A percentile compares a stretch with the other conserved stretches of the same genome.
These are phyloP conservation scores for Mycena filopes DNA, from an alignment of 768 basidiomycete species.

Conservation along the genomic window DNA sequence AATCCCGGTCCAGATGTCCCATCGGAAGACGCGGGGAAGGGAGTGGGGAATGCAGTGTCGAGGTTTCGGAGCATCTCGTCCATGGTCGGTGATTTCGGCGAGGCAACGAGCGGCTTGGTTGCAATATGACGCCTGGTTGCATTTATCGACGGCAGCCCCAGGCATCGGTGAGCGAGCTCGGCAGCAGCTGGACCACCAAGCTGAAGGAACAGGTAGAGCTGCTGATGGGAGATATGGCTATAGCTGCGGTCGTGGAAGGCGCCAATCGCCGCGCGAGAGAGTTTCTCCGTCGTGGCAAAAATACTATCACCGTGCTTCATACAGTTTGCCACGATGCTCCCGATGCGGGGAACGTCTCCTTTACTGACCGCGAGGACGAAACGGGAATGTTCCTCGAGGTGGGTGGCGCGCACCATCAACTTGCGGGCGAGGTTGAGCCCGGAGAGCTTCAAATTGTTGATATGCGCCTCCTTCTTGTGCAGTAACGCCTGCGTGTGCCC, in stretches of 20 bases:
- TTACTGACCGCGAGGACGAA: not conserved
- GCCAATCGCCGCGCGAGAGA: not conserved
- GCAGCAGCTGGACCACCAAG: constrained; percentile 5
- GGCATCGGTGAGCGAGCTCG: not conserved
- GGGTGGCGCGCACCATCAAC: not conserved
- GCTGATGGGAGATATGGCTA: not conserved
- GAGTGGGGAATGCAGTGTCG: not conserved
- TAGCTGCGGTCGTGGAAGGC: not conserved
- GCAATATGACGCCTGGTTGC: not conserved
- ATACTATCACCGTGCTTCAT: constrained; percentile 1
- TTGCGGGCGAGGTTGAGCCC: not conserved
- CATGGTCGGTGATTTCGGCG: not conserved
- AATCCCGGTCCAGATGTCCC: constrained; percentile 1
- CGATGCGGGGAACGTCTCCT: not conserved
- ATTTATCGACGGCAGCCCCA: not conserved
- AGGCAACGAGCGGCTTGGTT: too few species aligned
- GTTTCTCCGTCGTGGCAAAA: not conserved
- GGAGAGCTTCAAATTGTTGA: constrained; percentile 5
- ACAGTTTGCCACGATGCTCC: not conserved
- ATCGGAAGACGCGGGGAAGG: not conserved
- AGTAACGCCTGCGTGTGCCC: not conserved
- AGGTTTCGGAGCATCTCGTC: constrained; percentile 3
- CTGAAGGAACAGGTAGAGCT: not conserved
- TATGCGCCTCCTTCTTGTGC: not conserved
- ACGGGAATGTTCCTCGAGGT: not conserved